Evolutionary conservation across 371 early-diverging fungal species (phyloP).

Genomic region (Mycotypha africana): DNA sequence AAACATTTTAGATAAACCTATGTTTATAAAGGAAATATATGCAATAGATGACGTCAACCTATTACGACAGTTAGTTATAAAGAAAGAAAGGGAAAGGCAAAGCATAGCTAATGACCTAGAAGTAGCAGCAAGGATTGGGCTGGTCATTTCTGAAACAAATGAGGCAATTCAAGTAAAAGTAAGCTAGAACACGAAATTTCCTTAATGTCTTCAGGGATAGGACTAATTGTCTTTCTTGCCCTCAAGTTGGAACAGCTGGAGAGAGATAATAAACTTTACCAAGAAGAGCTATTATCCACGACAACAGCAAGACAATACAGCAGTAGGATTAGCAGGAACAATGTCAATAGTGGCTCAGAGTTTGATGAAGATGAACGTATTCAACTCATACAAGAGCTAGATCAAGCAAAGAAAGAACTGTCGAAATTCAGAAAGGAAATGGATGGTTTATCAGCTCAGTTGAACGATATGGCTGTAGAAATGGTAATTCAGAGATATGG

Average conservation of each 20-base stretch:
- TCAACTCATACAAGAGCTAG: constrained; percentile 53
- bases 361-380: constrained; percentile 42
- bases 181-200: no score
- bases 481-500: constrained; percentile 30
- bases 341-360: no score
- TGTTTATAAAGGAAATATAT: constrained; percentile 38
- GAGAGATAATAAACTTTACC: constrained; percentile 49
- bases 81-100: constrained; percentile 63
- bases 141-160: constrained; percentile 59
- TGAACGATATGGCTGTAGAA: constrained; percentile 62
- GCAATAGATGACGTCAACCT: constrained; percentile 45
- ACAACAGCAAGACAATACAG: constrained; percentile 8
- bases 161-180: constrained; percentile 55
- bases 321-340: constrained; percentile 1
- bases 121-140: constrained; percentile 61
- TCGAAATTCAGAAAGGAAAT: constrained; percentile 57
- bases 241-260: constrained; percentile 42
- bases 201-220: no score
- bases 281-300: constrained; percentile 31
- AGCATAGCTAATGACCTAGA: constrained; percentile 58
- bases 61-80: constrained; percentile 47
- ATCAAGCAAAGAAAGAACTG: constrained; percentile 53
- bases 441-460: constrained; percentile 56
- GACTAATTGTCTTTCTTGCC: neutral
- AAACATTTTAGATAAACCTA: constrained; percentile 32